These are phyloP conservation scores for Asterochloris erici DNA, from an alignment of 139 green algal species.

Conservation along the genomic window DNA sequence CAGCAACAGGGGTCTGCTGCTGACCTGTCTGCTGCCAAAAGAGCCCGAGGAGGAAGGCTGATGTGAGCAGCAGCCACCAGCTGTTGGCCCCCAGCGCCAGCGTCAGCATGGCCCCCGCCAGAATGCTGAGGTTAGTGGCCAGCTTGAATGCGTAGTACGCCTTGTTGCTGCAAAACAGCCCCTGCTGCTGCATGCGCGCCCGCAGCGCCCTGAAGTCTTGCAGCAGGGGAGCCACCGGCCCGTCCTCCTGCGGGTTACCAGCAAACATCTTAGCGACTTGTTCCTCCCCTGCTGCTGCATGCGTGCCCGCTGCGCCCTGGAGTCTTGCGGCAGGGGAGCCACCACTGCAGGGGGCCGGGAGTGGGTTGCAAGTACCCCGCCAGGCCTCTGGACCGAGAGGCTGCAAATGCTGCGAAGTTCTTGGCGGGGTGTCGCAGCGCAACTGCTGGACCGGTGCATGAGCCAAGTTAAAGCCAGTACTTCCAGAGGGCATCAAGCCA, in stretches of 20 bases:
- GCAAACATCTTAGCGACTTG: background rate
- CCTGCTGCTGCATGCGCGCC: constrained; percentile 33
- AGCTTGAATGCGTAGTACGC: constrained; percentile 58
- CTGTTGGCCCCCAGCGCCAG: constrained; percentile 17
- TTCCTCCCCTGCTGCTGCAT: constrained; percentile 42
- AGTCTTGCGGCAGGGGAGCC: constrained; percentile 45
- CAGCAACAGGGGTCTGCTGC: no score
- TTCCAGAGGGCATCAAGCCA: no score
- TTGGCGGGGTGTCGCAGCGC: no score
- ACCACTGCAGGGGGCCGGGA: background rate
- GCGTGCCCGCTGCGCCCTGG: constrained; percentile 40
- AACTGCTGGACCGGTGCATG: no score
- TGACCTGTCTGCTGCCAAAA: constrained; percentile 62
- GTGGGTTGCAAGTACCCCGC: background rate
- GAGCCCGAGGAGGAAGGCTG: constrained; percentile 48
- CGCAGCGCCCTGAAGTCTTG: constrained; percentile 58
- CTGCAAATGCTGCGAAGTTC: no score
- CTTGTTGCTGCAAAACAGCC: constrained; percentile 49
- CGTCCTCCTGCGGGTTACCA: background rate
- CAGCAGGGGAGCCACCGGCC: constrained; percentile 27
- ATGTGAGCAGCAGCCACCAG: constrained; percentile 19
- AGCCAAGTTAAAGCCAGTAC: no score
- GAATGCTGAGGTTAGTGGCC: constrained; percentile 26
- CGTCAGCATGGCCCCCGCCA: constrained; percentile 16
- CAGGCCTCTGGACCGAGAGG: no score